phyloP scores from a whole-genome alignment of 352 stramenopile genomes.

The Phytopythium ostracodes region DNA sequence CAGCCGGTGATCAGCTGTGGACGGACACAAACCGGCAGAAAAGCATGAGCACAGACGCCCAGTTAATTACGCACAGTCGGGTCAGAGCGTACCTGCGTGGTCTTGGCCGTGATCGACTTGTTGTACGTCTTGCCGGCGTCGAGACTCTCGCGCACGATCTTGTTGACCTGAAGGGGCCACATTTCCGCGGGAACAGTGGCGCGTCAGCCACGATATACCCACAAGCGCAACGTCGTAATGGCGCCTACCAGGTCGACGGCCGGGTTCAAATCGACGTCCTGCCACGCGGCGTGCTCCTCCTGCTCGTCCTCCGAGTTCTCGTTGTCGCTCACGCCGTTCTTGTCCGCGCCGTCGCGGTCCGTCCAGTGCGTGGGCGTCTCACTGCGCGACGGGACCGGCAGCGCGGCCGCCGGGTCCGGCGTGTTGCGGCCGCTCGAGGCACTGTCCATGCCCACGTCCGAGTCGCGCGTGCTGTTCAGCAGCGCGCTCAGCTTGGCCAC shows the following conservation, averaged over 20 bases:
- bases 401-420: slow-evolving; percentile 1
- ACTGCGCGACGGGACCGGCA: slow-evolving; percentile 1
- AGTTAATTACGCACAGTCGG: too few relatives aligned
- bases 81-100: slow-evolving; percentile 31
- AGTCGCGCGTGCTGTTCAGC: slow-evolving; percentile 32
- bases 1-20: slow-evolving; percentile 61
- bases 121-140: slow-evolving; percentile 85
- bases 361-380: slow-evolving; percentile 19
- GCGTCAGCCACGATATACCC: neutral
- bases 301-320: slow-evolving; percentile 85
- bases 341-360: slow-evolving; percentile 28
- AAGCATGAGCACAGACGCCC: neutral
- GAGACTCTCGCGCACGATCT: slow-evolving; percentile 59
- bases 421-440: slow-evolving; percentile 11
- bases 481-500: slow-evolving; percentile 31
- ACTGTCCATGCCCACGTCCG: slow-evolving; percentile 26
- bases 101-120: slow-evolving; percentile 81
- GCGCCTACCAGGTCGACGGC: slow-evolving; percentile 54
- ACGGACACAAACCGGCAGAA: neutral
- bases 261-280: slow-evolving; percentile 81
- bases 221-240: slow-evolving; percentile 10
- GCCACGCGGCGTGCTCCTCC: slow-evolving; percentile 66
- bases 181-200: too few relatives aligned
- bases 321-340: slow-evolving; percentile 58
- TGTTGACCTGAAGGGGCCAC: slow-evolving; percentile 43